Percentiles rank a stretch among this genome's conserved stretches.
Conservation (phyloP, 768 basidiomycete species). For the Dentipellis sp. region DNA sequence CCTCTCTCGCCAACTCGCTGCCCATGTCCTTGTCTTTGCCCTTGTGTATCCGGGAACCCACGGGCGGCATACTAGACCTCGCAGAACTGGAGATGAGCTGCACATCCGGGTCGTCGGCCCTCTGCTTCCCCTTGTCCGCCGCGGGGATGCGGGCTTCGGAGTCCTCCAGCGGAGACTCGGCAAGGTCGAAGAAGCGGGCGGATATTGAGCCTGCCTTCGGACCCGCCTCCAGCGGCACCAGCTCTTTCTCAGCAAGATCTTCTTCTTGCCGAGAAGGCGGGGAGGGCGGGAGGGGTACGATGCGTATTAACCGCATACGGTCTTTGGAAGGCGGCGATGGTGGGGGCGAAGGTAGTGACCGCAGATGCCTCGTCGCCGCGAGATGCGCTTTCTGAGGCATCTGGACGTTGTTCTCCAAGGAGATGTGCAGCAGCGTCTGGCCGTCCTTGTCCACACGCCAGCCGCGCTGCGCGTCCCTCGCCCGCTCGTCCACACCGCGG, state of each 20-base stretch:
- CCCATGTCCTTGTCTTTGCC: no score
- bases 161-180: not conserved
- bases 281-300: not conserved
- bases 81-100: no score
- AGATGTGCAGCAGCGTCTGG: not conserved
- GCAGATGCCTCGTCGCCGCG: not conserved
- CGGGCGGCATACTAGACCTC: no score
- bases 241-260: not conserved
- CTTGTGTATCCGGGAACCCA: no score
- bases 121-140: no score
- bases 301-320: not conserved
- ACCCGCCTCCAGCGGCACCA: not conserved
- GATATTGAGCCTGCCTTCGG: not conserved
- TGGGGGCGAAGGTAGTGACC: not conserved
- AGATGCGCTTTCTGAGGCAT: not conserved
- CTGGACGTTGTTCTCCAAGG: not conserved
- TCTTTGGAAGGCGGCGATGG: not conserved
- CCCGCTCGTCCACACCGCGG: not conserved
- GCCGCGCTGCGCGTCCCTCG: not conserved
- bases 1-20: no score
- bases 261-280: not conserved
- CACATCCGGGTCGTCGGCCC: no score
- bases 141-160: not conserved
- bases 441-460: not conserved
- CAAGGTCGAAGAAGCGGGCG: not conserved